Evolutionary conservation across 257 asterid genomes (phyloP).

Genomic region (Euphrasia confusa): DNA sequence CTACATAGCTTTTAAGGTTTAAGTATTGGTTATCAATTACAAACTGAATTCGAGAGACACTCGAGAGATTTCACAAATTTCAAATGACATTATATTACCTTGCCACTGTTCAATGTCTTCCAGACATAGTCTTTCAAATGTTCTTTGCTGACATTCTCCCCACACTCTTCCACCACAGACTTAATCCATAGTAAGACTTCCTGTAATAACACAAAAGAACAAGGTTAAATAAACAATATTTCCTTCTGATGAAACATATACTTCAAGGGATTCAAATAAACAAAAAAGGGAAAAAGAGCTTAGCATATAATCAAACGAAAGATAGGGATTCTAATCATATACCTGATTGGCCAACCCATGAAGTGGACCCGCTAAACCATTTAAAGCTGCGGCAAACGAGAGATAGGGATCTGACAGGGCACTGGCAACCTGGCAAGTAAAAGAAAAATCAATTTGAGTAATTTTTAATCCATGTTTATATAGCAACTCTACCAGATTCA

Average conservation of each 20-base stretch:
- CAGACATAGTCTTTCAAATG: conserved; percentile 76
- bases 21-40: background rate
- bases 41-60: conserved; percentile 3
- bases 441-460: conserved; percentile 2
- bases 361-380: conserved; percentile 99
- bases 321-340: background rate
- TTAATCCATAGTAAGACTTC: conserved; percentile 96
- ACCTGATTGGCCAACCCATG: conserved; percentile 99
- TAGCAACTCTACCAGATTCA: conserved; percentile 20
- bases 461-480: background rate
- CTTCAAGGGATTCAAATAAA: background rate
- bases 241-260: background rate
- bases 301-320: too few relatives aligned
- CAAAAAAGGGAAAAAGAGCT: background rate
- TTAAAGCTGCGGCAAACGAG: conserved; percentile 96
- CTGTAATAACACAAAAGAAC: conserved; percentile 37
- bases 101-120: conserved; percentile 96
- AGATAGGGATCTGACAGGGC: conserved; percentile 99
- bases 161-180: conserved; percentile 92
- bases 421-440: conserved; percentile 73
- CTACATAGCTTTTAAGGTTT: background rate
- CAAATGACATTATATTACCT: conserved; percentile 39
- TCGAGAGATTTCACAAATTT: conserved; percentile 1
- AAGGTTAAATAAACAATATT: conserved; percentile 14
- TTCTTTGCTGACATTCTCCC: conserved; percentile 87